Evolutionary conservation across 192 early-diverging fungal genomes (phyloP).

Genomic region (Lunasporangiospora selenospora): DNA sequence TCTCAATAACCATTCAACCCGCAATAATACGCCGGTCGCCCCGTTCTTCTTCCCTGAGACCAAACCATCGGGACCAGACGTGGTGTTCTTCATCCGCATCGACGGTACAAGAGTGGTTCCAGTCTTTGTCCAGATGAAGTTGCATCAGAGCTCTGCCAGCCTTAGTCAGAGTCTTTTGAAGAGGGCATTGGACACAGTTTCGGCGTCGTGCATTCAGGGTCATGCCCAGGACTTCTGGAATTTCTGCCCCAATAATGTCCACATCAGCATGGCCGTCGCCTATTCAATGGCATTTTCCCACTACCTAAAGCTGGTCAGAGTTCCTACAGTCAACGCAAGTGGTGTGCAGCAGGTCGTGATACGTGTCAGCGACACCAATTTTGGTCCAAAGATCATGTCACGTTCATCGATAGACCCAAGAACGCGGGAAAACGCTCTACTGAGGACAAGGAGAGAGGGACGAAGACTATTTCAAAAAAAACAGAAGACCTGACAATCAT

Average conservation of each 20-base stretch:
- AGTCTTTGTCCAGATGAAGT: slow-evolving; percentile 7
- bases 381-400: slow-evolving; percentile 10
- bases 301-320: no score
- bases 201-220: slow-evolving; percentile 4
- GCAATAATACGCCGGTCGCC: background rate
- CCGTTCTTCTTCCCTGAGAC: background rate
- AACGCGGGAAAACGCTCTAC: slow-evolving; percentile 8
- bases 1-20: background rate
- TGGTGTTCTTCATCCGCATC: no score
- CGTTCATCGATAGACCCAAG: slow-evolving; percentile 13
- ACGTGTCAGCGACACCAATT: slow-evolving; percentile 4
- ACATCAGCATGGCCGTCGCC: slow-evolving; percentile 21
- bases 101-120: background rate
- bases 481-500: no score
- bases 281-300: slow-evolving; percentile 6
- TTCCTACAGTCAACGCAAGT: slow-evolving; percentile 1
- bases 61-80: no score
- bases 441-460: slow-evolving; percentile 11
- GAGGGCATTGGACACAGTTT: background rate
- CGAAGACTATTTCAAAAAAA: slow-evolving; percentile 10
- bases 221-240: slow-evolving; percentile 11
- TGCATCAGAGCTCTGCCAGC: background rate
- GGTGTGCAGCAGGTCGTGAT: slow-evolving; percentile 22
- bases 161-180: background rate
- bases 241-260: slow-evolving; percentile 15